phyloP scores from a whole-genome alignment of 2,329 filamentous ascomycete genomes.

The Coniochaeta sp. region DNA sequence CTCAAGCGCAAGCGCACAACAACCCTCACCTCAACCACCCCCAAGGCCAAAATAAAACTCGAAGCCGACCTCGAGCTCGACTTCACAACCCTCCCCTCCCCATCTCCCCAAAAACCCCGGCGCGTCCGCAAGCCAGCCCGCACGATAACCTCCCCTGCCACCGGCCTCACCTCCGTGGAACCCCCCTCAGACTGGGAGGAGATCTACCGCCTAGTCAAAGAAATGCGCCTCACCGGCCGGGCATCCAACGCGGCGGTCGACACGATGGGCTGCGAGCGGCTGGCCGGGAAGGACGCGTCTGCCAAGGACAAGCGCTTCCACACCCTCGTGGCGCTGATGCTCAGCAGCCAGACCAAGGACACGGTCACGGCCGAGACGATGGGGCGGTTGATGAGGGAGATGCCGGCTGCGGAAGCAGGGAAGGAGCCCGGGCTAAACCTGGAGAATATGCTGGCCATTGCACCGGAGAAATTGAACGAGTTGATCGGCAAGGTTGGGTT shows the following conservation, averaged over 20 bases:
- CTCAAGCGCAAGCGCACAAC: constrained; percentile 22
- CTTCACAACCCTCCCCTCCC: constrained; percentile 19
- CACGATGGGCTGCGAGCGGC: constrained; percentile 89
- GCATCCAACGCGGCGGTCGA: constrained; percentile 79
- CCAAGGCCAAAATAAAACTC: constrained; percentile 14
- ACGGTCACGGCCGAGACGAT: constrained; percentile 83
- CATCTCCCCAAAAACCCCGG: constrained; percentile 15
- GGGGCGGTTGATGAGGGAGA: constrained; percentile 66
- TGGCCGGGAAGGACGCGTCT: constrained; percentile 48
- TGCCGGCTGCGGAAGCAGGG: constrained; percentile 43
- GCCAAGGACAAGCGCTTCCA: constrained; percentile 65
- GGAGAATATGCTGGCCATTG: constrained; percentile 67
- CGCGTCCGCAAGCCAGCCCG: constrained; percentile 38
- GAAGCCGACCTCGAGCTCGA: constrained; percentile 2
- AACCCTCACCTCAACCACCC: constrained; percentile 19
- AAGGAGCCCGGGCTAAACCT: constrained; percentile 56
- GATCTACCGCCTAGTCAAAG: constrained; percentile 68
- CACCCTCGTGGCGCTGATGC: constrained; percentile 80
- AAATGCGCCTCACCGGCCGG: constrained; percentile 57
- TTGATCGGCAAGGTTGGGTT: constrained; percentile 83
- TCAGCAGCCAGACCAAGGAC: constrained; percentile 89
- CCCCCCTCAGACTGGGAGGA: constrained; percentile 77
- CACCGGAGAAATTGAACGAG: constrained; percentile 57
- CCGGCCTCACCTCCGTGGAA: constrained; percentile 26
- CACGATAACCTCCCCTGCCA: constrained; percentile 12